Conservation (phyloP, 257 asterid genomes). For the Lantana camara region DNA sequence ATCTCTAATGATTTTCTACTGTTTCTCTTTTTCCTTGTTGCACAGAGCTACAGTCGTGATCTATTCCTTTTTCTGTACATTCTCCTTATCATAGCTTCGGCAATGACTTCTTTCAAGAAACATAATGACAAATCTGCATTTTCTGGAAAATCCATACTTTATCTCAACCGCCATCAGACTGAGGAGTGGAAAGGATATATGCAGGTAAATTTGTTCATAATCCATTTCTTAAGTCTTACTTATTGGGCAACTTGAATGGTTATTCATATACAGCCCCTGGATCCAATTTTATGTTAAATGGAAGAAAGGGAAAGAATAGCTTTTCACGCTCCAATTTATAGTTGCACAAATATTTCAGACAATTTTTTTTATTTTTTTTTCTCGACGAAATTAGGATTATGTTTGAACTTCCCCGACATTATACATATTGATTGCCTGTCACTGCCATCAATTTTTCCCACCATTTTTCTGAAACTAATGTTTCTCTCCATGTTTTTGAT, state of each 20-base stretch:
- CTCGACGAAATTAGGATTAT: slow-evolving; percentile 10
- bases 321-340: not conserved
- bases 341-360: slow-evolving; percentile 14
- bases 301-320: not conserved
- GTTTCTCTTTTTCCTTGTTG: slow-evolving; percentile 34
- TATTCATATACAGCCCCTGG: slow-evolving; percentile 9
- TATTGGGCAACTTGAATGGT: slow-evolving; percentile 9
- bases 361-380: slow-evolving; percentile 8
- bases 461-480: slow-evolving; percentile 26
- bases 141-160: slow-evolving; percentile 82
- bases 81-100: slow-evolving; percentile 84
- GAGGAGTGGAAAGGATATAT: slow-evolving; percentile 99
- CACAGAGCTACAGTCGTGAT: slow-evolving; percentile 94
- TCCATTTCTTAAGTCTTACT: slow-evolving; percentile 10
- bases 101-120: slow-evolving; percentile 87
- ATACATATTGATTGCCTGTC: slow-evolving; percentile 3
- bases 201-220: slow-evolving; percentile 55
- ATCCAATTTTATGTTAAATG: slow-evolving; percentile 5
- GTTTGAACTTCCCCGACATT: slow-evolving; percentile 1
- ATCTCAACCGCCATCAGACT: slow-evolving; percentile 94
- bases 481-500: slow-evolving; percentile 19
- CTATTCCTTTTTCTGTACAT: slow-evolving; percentile 73
- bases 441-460: not conserved
- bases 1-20: slow-evolving; percentile 18
- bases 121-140: slow-evolving; percentile 86